Evolutionary conservation across 371 early-diverging fungal species (phyloP).

Genomic region (Actinomortierella wolfii): DNA sequence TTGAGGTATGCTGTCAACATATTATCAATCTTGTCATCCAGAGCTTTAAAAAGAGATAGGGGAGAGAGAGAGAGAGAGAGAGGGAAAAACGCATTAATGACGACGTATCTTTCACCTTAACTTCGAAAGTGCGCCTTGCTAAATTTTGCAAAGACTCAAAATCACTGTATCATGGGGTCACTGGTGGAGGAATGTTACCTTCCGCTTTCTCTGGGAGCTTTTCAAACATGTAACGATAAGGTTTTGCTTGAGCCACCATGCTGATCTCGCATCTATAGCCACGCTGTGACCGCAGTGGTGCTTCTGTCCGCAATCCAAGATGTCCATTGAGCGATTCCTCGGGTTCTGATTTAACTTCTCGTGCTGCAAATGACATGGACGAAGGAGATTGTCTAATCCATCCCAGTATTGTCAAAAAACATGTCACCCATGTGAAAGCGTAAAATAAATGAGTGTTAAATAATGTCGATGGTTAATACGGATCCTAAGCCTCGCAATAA

Average conservation of each 20-base stretch:
- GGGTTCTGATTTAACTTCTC: conserved; percentile 17
- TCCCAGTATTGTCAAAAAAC: no score
- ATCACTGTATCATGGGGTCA: no score
- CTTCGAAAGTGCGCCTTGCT: no score
- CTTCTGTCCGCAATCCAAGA: conserved; percentile 9
- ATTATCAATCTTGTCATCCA: conserved; percentile 77
- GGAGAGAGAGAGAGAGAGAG: no score
- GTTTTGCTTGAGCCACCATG: conserved; percentile 54
- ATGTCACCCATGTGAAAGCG: no score
- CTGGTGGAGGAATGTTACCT: conserved; percentile 30
- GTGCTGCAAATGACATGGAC: conserved; percentile 32
- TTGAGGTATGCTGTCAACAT: conserved; percentile 54
- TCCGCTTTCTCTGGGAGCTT: conserved; percentile 75
- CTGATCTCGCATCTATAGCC: conserved; percentile 43
- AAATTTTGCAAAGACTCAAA: no score
- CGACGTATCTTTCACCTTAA: no score
- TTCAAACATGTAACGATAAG: conserved; percentile 91
- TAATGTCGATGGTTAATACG: no score
- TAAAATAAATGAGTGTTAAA: no score
- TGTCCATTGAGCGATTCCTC: conserved; percentile 29
- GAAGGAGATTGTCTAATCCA: conserved; percentile 17
- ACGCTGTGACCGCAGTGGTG: conserved; percentile 3
- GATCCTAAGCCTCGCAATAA: no score
- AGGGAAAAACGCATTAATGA: no score
- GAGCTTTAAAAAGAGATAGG: conserved; percentile 15